Evolutionary conservation across 208 protist species (phyloP).

Genomic region (Trypanosoma mega): DNA sequence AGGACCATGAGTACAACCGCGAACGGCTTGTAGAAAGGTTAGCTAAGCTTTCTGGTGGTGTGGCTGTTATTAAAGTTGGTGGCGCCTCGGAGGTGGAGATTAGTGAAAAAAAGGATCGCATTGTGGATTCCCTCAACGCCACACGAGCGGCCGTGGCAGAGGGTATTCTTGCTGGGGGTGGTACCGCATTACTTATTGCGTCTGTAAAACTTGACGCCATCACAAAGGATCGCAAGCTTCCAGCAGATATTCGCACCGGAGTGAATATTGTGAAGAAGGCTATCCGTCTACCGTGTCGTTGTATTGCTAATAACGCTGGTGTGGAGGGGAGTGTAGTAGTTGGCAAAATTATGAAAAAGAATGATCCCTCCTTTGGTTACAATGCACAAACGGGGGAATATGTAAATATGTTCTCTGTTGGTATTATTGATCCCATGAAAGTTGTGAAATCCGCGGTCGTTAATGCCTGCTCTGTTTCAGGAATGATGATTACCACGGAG

Average conservation of each 20-base stretch:
- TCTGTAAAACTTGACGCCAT: constrained; percentile 82
- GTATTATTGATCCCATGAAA: constrained; percentile 99
- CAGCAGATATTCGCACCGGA: constrained; percentile 71
- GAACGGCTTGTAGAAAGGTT: constrained; percentile 97
- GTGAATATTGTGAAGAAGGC: constrained; percentile 84
- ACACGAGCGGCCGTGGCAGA: constrained; percentile 98
- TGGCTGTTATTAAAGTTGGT: constrained; percentile 97
- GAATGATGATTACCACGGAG: constrained; percentile 99
- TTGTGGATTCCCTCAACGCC: constrained; percentile 99
- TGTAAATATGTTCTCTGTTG: constrained; percentile 97
- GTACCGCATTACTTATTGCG: constrained; percentile 96
- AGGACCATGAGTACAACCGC: constrained; percentile 97
- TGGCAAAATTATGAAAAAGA: constrained; percentile 92
- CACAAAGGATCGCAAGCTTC: constrained; percentile 63
- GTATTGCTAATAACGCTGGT: constrained; percentile 98
- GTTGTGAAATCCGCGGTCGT: constrained; percentile 98
- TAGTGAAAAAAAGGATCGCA: constrained; percentile 99
- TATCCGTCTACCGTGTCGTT: constrained; percentile 80
- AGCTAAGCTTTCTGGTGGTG: constrained; percentile 81
- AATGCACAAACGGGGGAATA: constrained; percentile 96
- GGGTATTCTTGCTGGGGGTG: constrained; percentile 98
- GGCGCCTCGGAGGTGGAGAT: constrained; percentile 99
- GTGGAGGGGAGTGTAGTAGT: constrained; percentile 97
- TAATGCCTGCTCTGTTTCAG: constrained; percentile 97
- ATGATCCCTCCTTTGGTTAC: constrained; percentile 93